These are phyloP conservation scores for Neofusicoccum laricinum DNA, from an alignment of 2,329 filamentous ascomycete species.

Conservation along the genomic window DNA sequence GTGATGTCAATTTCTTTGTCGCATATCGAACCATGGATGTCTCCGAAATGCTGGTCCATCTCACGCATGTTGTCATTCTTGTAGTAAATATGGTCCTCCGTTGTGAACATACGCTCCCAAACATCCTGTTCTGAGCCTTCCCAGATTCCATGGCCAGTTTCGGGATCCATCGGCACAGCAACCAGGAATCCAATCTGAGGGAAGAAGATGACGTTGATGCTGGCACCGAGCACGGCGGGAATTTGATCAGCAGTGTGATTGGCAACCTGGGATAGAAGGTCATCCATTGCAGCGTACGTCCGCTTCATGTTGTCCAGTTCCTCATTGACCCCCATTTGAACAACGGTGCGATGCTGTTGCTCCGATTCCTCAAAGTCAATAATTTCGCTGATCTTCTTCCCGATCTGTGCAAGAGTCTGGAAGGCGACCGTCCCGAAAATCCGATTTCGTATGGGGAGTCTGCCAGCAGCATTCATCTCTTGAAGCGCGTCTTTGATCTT, in stretches of 20 bases:
- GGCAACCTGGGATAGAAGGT: slow-evolving; percentile 67
- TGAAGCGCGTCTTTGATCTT: slow-evolving; percentile 64
- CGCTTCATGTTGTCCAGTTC: slow-evolving; percentile 76
- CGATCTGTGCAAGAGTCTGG: slow-evolving; percentile 61
- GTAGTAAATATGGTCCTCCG: slow-evolving; percentile 68
- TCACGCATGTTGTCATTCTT: slow-evolving; percentile 80
- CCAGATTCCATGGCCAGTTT: slow-evolving; percentile 59
- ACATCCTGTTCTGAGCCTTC: slow-evolving; percentile 57
- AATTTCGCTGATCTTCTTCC: slow-evolving; percentile 67
- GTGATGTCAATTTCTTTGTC: slow-evolving; percentile 89
- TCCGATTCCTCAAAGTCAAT: slow-evolving; percentile 79
- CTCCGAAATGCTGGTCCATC: slow-evolving; percentile 77
- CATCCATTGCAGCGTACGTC: slow-evolving; percentile 73
- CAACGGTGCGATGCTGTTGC: slow-evolving; percentile 67
- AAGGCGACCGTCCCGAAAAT: slow-evolving; percentile 60
- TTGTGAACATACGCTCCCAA: slow-evolving; percentile 78
- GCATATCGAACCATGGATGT: slow-evolving; percentile 80
- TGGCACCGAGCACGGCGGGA: slow-evolving; percentile 54
- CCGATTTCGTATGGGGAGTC: slow-evolving; percentile 55
- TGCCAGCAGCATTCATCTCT: slow-evolving; percentile 55
- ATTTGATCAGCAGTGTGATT: slow-evolving; percentile 61
- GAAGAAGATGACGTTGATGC: slow-evolving; percentile 80
- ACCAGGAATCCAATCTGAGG: slow-evolving; percentile 90
- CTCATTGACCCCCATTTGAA: slow-evolving; percentile 68
- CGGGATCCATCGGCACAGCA: slow-evolving; percentile 62